Conservation (phyloP, 257 asterid genomes). For the Datura wrightii region DNA sequence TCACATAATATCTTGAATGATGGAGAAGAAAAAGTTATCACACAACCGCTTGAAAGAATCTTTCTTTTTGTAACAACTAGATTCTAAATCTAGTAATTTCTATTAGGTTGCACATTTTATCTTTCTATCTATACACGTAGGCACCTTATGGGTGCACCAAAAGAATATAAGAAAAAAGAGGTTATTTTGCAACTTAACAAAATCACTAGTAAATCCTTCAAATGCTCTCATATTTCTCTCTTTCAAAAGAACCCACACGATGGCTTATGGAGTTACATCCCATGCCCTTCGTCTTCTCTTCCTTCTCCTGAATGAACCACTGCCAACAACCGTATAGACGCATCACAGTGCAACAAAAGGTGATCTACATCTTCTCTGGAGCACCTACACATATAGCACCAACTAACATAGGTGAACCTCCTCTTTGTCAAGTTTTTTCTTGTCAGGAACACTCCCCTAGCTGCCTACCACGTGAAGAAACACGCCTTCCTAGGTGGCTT, state of each 20-base stretch:
- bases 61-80: too few species aligned
- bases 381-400: not conserved
- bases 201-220: not conserved
- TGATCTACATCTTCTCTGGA: not conserved
- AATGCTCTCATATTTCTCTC: not conserved
- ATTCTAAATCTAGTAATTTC: too few species aligned
- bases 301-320: not conserved
- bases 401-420: not conserved
- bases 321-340: too few species aligned
- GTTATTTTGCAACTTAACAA: not conserved
- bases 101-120: too few species aligned
- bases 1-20: too few species aligned
- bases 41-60: too few species aligned
- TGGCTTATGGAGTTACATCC: not conserved
- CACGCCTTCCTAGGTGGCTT: not conserved
- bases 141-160: not conserved
- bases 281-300: not conserved
- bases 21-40: too few species aligned
- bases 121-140: not conserved
- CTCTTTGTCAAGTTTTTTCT: not conserved
- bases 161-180: not conserved
- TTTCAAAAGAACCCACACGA: not conserved
- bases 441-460: not conserved
- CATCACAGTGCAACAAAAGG: not conserved
- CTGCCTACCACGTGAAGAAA: not conserved